These are phyloP conservation scores for Neurospora hispaniola DNA, from an alignment of 495 filamentous ascomycete species.

Conservation along the genomic window DNA sequence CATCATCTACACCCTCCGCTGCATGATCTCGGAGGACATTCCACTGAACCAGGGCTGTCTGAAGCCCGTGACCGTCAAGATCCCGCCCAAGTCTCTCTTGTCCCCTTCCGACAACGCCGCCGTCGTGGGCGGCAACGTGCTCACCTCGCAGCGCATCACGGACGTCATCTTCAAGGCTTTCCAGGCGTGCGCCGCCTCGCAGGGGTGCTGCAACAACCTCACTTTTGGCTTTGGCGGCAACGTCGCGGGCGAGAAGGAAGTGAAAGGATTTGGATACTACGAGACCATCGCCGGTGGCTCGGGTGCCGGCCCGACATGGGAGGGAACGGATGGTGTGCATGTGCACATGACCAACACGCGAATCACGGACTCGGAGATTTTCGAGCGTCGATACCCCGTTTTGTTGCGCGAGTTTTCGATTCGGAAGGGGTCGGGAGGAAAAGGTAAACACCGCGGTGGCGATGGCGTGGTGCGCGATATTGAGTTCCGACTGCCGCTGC, in stretches of 20 bases:
- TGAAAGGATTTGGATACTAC: constrained; percentile 90
- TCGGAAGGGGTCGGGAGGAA: constrained; percentile 56
- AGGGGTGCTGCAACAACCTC: constrained; percentile 90
- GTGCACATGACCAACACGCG: constrained; percentile 99
- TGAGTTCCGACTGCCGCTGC: constrained; percentile 82
- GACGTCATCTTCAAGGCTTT: constrained; percentile 92
- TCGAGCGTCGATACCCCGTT: constrained; percentile 88
- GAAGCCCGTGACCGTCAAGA: constrained; percentile 73
- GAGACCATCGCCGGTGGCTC: constrained; percentile 92
- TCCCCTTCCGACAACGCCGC: constrained; percentile 81
- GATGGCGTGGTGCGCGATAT: constrained; percentile 91
- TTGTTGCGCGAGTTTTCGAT: constrained; percentile 75
- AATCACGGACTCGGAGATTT: constrained; percentile 93
- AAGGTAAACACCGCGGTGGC: constrained; percentile 69
- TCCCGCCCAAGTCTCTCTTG: constrained; percentile 73
- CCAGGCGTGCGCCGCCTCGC: constrained; percentile 77
- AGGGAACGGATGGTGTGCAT: constrained; percentile 83
- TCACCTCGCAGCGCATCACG: constrained; percentile 83
- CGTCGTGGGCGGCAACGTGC: constrained; percentile 91
- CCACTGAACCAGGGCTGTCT: constrained; percentile 96
- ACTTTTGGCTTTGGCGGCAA: constrained; percentile 78
- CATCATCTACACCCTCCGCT: constrained; percentile 93
- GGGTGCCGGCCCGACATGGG: constrained; percentile 80
- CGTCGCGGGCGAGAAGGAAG: constrained; percentile 46
- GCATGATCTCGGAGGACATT: constrained; percentile 86